Conservation (phyloP, 345 rosid genomes). For the Rhodamnia rubescens region DNA sequence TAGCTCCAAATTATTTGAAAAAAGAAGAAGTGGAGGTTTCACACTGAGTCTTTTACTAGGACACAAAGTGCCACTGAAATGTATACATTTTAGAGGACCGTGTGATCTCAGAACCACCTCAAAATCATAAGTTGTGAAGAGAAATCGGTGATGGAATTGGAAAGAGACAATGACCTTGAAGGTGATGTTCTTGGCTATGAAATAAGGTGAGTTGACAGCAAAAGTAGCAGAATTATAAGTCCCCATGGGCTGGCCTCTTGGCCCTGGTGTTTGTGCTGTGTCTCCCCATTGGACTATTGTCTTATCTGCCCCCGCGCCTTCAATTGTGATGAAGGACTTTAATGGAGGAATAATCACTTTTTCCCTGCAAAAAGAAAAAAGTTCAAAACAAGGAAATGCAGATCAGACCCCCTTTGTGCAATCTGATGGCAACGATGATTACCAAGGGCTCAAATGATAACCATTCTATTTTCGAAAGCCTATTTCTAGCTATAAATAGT, state of each 20-base stretch:
- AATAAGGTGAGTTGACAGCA: slow-evolving; percentile 77
- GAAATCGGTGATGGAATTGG: not conserved
- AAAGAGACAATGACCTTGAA: slow-evolving; percentile 39
- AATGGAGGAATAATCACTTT: slow-evolving; percentile 70
- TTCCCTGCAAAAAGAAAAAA: slow-evolving; percentile 37
- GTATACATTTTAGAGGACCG: fast-evolving
- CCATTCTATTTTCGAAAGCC: too few relatives aligned
- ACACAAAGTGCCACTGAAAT: not conserved
- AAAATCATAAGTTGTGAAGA: not conserved
- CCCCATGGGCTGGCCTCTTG: slow-evolving; percentile 63
- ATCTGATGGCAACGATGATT: not conserved
- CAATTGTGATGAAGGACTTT: slow-evolving; percentile 74
- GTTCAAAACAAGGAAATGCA: not conserved
- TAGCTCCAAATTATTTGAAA: not conserved
- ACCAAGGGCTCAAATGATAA: too few relatives aligned
- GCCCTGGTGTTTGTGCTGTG: slow-evolving; percentile 76
- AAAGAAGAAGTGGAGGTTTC: not conserved
- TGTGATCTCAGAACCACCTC: not conserved
- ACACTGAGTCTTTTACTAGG: not conserved
- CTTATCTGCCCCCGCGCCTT: slow-evolving; percentile 89
- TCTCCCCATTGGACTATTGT: slow-evolving; percentile 94
- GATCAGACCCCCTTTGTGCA: not conserved
- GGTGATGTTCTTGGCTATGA: slow-evolving; percentile 86
- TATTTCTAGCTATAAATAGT: too few relatives aligned
- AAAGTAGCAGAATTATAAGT: slow-evolving; percentile 85